phyloP scores from a whole-genome alignment of 345 rosid species.

The Theobroma cacao region DNA sequence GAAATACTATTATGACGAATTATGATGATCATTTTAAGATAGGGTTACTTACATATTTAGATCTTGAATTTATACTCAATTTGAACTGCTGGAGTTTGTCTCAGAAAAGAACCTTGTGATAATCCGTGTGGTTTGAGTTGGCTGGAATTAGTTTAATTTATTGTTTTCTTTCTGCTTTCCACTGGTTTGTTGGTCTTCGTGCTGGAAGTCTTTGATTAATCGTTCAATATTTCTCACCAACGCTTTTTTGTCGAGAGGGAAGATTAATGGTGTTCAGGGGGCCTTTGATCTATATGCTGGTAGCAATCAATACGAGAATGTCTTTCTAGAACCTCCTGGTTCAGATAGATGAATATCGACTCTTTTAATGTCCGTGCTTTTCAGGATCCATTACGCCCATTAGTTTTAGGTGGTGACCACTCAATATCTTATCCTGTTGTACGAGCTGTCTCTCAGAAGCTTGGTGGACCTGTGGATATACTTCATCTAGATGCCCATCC shows the following conservation, averaged over 20 bases:
- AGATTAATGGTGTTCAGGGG: background rate
- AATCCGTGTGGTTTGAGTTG: background rate
- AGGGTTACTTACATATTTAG: background rate
- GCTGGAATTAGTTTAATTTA: background rate
- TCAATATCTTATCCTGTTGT: constrained; percentile 90
- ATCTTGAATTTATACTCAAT: background rate
- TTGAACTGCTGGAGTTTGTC: background rate
- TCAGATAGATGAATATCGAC: background rate
- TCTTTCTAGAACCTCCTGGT: background rate
- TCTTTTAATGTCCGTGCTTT: constrained; percentile 6
- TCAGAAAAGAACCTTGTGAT: background rate
- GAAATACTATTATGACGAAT: background rate
- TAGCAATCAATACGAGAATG: background rate
- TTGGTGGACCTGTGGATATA: constrained; percentile 93
- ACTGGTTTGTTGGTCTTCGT: background rate
- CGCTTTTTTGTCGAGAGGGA: background rate
- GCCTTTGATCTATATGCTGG: background rate
- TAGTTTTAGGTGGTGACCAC: constrained; percentile 97
- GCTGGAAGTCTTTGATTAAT: background rate
- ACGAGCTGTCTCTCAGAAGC: constrained; percentile 92
- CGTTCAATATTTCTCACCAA: background rate
- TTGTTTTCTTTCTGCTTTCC: no score
- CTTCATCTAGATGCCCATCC: constrained; percentile 99
- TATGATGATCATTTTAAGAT: background rate
- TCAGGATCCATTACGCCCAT: constrained; percentile 83